These are phyloP conservation scores for Massariosphaeria phaeospora DNA, from an alignment of 495 filamentous ascomycete species.

Conservation along the genomic window DNA sequence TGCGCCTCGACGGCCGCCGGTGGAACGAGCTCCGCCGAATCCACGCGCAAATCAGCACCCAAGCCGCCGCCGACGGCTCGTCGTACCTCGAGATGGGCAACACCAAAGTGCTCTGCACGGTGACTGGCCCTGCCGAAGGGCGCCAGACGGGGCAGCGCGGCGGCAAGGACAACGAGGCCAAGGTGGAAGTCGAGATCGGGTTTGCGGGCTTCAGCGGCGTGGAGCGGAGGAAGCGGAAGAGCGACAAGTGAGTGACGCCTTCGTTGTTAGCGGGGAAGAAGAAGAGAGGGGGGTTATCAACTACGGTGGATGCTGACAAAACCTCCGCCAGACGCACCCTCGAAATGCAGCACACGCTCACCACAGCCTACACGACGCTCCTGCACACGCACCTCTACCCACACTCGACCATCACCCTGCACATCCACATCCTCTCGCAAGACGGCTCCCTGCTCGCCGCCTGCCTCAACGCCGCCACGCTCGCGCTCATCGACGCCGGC, in stretches of 20 bases:
- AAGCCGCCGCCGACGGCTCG: conserved; percentile 83
- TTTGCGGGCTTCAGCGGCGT: conserved; percentile 83
- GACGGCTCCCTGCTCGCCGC: conserved; percentile 89
- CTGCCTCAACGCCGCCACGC: conserved; percentile 83
- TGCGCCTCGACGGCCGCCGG: conserved; percentile 87
- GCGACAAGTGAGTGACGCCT: conserved; percentile 63
- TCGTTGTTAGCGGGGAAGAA: no score
- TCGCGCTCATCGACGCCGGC: conserved; percentile 90
- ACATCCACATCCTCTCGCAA: conserved; percentile 79
- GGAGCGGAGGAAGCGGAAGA: conserved; percentile 69
- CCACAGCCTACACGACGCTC: conserved; percentile 63
- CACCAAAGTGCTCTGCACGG: conserved; percentile 90
- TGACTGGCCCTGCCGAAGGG: conserved; percentile 73
- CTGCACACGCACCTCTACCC: conserved; percentile 86
- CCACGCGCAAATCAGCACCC: conserved; percentile 82
- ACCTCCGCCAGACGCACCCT: conserved; percentile 57
- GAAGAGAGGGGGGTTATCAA: no score
- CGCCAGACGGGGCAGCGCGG: conserved; percentile 48
- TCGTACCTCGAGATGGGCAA: conserved; percentile 93
- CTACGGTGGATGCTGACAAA: not conserved
- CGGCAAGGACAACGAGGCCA: conserved; percentile 49
- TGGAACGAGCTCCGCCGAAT: conserved; percentile 97
- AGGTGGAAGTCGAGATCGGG: conserved; percentile 75
- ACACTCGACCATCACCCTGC: conserved; percentile 75
- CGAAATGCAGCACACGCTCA: conserved; percentile 73